A percentile compares a stretch with the other conserved stretches of the same genome.
Evolutionary conservation across 148 eudicot species (phyloP).

Genomic region (Diospyros lotus): DNA sequence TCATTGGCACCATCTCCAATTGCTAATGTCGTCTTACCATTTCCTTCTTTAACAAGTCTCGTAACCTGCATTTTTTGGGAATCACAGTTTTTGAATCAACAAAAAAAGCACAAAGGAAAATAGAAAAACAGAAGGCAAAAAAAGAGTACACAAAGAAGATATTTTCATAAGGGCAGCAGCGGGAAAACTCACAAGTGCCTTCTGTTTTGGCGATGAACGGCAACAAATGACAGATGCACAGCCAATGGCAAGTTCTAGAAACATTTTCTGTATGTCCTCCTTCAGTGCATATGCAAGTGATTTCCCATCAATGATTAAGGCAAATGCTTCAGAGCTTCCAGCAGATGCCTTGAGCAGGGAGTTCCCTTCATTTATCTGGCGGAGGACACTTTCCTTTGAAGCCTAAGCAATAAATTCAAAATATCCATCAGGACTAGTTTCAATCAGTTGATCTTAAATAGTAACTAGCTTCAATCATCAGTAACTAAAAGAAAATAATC

Average conservation of each 20-base stretch:
- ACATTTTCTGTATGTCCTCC: conserved; percentile 48
- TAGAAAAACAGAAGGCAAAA: background rate
- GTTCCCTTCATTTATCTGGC: conserved; percentile 58
- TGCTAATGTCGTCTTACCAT: conserved; percentile 49
- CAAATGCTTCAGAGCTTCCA: conserved; percentile 48
- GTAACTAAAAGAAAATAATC: background rate
- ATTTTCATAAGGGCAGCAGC: background rate
- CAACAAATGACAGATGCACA: conserved; percentile 97
- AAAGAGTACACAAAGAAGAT: background rate
- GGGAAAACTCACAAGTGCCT: conserved; percentile 71
- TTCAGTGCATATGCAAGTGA: conserved; percentile 78
- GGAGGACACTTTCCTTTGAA: conserved; percentile 52
- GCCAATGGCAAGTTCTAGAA: conserved; percentile 69
- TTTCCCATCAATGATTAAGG: conserved; percentile 91
- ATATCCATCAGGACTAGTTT: background rate
- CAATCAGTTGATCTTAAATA: too few relatives aligned
- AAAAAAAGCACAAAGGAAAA: background rate
- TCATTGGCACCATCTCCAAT: conserved; percentile 79
- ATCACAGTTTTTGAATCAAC: background rate
- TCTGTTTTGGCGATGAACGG: conserved; percentile 92
- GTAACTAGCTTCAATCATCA: too few relatives aligned
- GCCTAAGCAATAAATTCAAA: conserved; percentile 37
- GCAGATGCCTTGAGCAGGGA: conserved; percentile 36
- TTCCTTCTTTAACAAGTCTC: conserved; percentile 54
- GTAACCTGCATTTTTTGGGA: conserved; percentile 39